A percentile compares a stretch with the other conserved stretches of the same genome.
These are phyloP conservation scores for Botrytis aclada DNA, from an alignment of 2,329 filamentous ascomycete species.

Conservation along the genomic window DNA sequence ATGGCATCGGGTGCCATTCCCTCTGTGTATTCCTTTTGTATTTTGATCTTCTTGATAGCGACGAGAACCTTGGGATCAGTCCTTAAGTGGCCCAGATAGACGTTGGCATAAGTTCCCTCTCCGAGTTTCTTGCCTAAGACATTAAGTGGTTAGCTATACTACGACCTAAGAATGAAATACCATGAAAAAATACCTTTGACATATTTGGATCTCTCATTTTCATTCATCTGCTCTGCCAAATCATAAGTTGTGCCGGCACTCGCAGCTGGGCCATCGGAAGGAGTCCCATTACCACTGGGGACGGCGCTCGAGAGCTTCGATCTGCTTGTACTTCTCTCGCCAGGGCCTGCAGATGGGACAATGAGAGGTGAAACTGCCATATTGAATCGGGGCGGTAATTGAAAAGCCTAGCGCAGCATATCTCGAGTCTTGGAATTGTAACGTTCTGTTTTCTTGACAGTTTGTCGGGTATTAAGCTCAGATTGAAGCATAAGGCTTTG, in stretches of 20 bases:
- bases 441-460: background rate
- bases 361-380: constrained; percentile 28
- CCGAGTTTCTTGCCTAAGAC: constrained; percentile 78
- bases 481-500: constrained; percentile 2
- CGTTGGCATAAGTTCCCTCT: constrained; percentile 94
- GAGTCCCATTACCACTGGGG: constrained; percentile 23
- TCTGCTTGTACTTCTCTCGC: constrained; percentile 16
- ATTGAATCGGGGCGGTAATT: background rate
- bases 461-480: background rate
- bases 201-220: constrained; percentile 82
- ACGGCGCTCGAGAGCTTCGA: constrained; percentile 20
- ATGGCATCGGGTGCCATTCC: constrained; percentile 93
- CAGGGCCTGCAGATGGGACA: constrained; percentile 17
- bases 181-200: constrained; percentile 62
- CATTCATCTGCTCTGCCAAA: constrained; percentile 77
- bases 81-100: constrained; percentile 82
- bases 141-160: constrained; percentile 11
- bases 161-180: constrained; percentile 12
- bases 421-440: background rate
- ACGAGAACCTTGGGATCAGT: constrained; percentile 70
- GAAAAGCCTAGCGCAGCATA: background rate
- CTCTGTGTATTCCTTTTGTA: constrained; percentile 81
- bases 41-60: constrained; percentile 91
- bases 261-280: constrained; percentile 20
- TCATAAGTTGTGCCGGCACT: constrained; percentile 44